Conservation (phyloP, 2,329 filamentous ascomycete species). For the Fusarium annulatum region DNA sequence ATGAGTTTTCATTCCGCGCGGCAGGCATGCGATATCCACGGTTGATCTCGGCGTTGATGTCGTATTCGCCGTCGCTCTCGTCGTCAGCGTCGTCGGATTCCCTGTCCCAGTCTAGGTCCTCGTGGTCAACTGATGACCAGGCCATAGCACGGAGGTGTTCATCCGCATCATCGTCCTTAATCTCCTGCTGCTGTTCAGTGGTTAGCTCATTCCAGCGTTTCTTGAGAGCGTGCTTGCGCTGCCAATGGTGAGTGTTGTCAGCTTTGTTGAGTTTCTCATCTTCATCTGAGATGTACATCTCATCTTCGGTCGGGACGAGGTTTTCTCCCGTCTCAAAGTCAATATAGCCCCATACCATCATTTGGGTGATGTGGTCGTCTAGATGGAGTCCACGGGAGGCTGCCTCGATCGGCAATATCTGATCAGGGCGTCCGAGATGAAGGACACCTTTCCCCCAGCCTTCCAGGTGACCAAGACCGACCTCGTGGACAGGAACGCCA, state of each 20-base stretch:
- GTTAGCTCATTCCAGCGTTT: slow-evolving; percentile 55
- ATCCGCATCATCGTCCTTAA: slow-evolving; percentile 52
- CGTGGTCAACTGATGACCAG: slow-evolving; percentile 45
- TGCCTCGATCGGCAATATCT: slow-evolving; percentile 68
- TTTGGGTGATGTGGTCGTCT: slow-evolving; percentile 63
- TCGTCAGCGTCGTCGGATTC: slow-evolving; percentile 27
- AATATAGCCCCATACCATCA: slow-evolving; percentile 72
- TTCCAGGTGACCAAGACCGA: slow-evolving; percentile 66
- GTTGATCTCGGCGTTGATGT: slow-evolving; percentile 27
- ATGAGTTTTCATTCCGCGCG: neutral
- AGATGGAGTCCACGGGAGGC: slow-evolving; percentile 63
- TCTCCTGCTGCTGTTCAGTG: slow-evolving; percentile 50
- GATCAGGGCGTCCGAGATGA: slow-evolving; percentile 66
- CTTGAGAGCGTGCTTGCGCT: slow-evolving; percentile 58
- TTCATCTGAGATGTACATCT: slow-evolving; percentile 64
- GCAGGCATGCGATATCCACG: slow-evolving; percentile 33
- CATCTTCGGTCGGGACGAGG: slow-evolving; percentile 60
- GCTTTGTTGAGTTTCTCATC: slow-evolving; percentile 50
- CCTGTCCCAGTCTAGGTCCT: slow-evolving; percentile 29
- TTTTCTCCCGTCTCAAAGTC: slow-evolving; percentile 64
- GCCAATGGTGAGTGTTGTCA: slow-evolving; percentile 55
- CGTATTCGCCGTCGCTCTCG: slow-evolving; percentile 29
- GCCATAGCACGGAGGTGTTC: slow-evolving; percentile 51
- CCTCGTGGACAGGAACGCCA: slow-evolving; percentile 62
- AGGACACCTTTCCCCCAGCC: slow-evolving; percentile 63